Percentiles rank a stretch among this genome's conserved stretches.
These are phyloP conservation scores for Tetrahymena elliotti DNA, from an alignment of 73 alveolate species.

Conservation along the genomic window DNA sequence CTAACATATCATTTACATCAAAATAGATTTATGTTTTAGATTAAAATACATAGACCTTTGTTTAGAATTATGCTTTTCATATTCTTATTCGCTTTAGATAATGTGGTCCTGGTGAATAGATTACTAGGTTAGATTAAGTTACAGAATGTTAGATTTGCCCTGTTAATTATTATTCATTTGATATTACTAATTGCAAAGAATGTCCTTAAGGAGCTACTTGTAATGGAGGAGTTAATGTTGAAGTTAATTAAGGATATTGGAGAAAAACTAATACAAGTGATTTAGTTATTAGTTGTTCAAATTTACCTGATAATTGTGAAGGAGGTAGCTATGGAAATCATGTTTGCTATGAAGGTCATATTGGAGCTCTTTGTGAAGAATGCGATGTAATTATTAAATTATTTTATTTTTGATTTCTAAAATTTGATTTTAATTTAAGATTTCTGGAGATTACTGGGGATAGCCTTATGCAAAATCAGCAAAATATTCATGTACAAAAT, in stretches of 20 bases:
- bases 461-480: constrained; percentile 1
- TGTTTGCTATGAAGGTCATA: constrained; percentile 17
- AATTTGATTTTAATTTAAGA: background rate
- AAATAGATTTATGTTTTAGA: background rate
- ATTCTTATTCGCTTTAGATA: background rate
- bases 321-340: constrained; percentile 27
- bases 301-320: constrained; percentile 1
- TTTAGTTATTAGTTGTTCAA: background rate
- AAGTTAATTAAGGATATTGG: background rate
- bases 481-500: constrained; percentile 11
- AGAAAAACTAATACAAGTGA: background rate
- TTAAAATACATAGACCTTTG: background rate
- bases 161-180: background rate
- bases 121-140: background rate
- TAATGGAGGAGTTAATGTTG: background rate
- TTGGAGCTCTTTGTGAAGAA: constrained; percentile 40
- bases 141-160: background rate
- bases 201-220: background rate
- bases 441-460: background rate
- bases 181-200: background rate
- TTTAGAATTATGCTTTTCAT: background rate
- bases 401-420: background rate
- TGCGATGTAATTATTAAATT: constrained; percentile 1
- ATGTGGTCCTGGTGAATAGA: background rate
- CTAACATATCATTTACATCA: background rate